Percentiles rank a stretch among this genome's conserved stretches.
Conservation (phyloP, 2,329 filamentous ascomycete genomes). For the Mycogone perniciosa region DNA sequence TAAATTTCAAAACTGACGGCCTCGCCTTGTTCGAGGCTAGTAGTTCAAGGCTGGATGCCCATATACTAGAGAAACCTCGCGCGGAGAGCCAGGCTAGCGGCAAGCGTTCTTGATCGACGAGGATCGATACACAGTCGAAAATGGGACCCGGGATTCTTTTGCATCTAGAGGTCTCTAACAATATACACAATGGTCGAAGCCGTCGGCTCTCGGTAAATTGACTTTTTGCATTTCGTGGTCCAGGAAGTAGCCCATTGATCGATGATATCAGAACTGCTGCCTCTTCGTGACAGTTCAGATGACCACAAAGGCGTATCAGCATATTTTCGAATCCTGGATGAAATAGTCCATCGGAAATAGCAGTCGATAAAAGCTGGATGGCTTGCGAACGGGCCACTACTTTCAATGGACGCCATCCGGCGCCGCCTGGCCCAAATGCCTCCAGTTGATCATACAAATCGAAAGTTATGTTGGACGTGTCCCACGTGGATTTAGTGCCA, state of each 20-base stretch:
- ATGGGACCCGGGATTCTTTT: constrained; percentile 10
- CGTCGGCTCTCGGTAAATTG: constrained; percentile 15
- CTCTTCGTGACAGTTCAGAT: constrained; percentile 22
- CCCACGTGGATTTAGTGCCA: constrained; percentile 22
- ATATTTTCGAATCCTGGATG: constrained; percentile 22
- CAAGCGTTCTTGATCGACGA: constrained; percentile 18
- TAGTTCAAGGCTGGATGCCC: constrained; percentile 21
- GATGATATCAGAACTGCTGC: constrained; percentile 21
- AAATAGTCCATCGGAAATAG: constrained; percentile 27
- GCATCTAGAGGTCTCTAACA: constrained; percentile 14
- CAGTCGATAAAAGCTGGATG: constrained; percentile 22
- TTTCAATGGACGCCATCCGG: constrained; percentile 30
- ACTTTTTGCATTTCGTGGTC: constrained; percentile 14
- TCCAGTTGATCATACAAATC: constrained; percentile 32
- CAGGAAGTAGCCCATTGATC: constrained; percentile 13
- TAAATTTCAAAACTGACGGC: constrained; percentile 19
- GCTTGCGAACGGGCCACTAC: constrained; percentile 28
- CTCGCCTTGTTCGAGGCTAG: constrained; percentile 18
- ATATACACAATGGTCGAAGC: constrained; percentile 18
- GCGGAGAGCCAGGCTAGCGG: constrained; percentile 21
- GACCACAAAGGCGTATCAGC: constrained; percentile 25
- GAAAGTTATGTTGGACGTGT: constrained; percentile 20
- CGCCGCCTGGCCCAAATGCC: constrained; percentile 20
- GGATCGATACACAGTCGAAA: constrained; percentile 19
- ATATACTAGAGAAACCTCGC: constrained; percentile 19